Evolutionary conservation across 2,329 filamentous ascomycete species (phyloP).

Genomic region (Coleophoma eucalyptorum): DNA sequence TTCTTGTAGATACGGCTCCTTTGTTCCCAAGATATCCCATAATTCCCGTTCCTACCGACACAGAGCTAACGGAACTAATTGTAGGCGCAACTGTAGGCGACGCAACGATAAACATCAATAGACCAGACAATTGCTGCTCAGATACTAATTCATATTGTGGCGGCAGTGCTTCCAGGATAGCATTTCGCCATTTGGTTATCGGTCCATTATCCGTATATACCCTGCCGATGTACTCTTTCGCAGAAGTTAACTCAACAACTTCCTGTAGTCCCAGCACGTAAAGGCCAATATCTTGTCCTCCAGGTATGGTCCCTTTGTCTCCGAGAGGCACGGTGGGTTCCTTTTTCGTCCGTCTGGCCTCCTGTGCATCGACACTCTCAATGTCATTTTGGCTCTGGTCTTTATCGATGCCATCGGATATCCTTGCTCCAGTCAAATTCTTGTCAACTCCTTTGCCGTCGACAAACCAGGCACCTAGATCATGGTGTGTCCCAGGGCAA

Average conservation of each 20-base stretch:
- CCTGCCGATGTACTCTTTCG: slow-evolving; percentile 70
- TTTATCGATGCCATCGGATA: slow-evolving; percentile 34
- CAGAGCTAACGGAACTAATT: slow-evolving; percentile 78
- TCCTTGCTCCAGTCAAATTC: slow-evolving; percentile 51
- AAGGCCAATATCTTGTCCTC: slow-evolving; percentile 71
- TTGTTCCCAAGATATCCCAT: slow-evolving; percentile 97
- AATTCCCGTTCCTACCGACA: slow-evolving; percentile 81
- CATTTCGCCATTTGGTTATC: slow-evolving; percentile 75
- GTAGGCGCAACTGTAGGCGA: slow-evolving; percentile 71
- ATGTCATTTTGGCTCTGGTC: slow-evolving; percentile 27
- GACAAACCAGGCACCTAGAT: slow-evolving; percentile 86
- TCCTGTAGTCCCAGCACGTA: slow-evolving; percentile 93
- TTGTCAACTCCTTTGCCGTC: slow-evolving; percentile 68
- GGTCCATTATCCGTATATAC: slow-evolving; percentile 70
- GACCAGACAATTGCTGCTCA: slow-evolving; percentile 80
- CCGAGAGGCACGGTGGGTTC: slow-evolving; percentile 34
- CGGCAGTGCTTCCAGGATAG: slow-evolving; percentile 71
- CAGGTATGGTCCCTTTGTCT: slow-evolving; percentile 36
- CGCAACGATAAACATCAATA: slow-evolving; percentile 82
- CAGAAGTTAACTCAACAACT: slow-evolving; percentile 79
- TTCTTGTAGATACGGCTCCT: slow-evolving; percentile 75
- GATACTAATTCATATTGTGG: slow-evolving; percentile 71
- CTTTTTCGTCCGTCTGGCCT: slow-evolving; percentile 38
- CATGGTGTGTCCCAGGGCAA: slow-evolving; percentile 79
- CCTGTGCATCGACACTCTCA: slow-evolving; percentile 42